Evolutionary conservation across 73 alveolate genomes (phyloP), one percentile per base, ranked within the genome.

Genomic region (Paramecium tetraurelia): DNA sequence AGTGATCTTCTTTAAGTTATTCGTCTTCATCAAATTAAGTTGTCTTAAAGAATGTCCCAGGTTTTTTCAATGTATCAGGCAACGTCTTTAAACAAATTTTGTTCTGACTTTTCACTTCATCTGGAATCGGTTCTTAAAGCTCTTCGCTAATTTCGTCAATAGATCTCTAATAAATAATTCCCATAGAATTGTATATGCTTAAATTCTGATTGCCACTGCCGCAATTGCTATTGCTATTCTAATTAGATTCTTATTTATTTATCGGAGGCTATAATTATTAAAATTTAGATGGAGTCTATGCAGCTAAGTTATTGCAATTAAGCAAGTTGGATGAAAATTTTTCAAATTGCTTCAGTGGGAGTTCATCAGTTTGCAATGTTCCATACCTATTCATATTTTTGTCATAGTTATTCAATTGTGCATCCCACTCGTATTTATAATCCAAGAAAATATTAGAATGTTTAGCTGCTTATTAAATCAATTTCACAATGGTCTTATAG

Each of bases 341-440:
- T 33, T 63, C 84, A 27, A 63, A 63, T 63, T 63, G n/a, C 9
- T 63, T 63, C 1, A 7, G 3, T 63, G 84, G 84, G 9, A 63
- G n/a, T 63, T 27, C 46, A 27, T 63, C 84, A 12, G 46, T 12
- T 31, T 27, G 10, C 12, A 63, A 33, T 1, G 84, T 27, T 11
- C 84, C 84, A 63, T 33, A 63, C 12, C 84, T 63, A 31, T 27
- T 31, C 4, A 63, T 63, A 63, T 63, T 33, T 27, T 63, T 63
- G 16, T 63, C 84, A 27, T 12, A 5, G 24, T 12, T 33, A 31
- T 63, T 31, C 21, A 31, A 27, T 53, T 18, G 69, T 0, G 11
- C 21, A 63, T 63, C 84, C 90, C 90, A 80, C 5, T 80, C 90
- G 48, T 44, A 80, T 20, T 44, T 80, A 46, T 80, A 6, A 46